phyloP scores from a whole-genome alignment of 1,284 basidiomycete genomes.

The Cerioporus squamosus region DNA sequence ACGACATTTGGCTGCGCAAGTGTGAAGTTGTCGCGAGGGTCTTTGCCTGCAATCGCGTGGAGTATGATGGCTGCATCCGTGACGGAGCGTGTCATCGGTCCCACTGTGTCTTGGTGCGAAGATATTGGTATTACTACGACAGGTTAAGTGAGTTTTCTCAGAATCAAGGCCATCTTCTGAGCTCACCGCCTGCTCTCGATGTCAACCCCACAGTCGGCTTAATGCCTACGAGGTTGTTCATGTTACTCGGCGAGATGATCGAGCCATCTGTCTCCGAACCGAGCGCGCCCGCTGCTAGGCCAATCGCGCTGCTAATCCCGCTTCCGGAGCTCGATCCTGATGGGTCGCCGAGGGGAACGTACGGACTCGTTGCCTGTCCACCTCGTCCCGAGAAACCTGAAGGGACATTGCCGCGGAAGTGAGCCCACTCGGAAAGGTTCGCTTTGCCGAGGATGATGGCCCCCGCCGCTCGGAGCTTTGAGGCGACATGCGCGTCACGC shows the following conservation, averaged over 20 bases:
- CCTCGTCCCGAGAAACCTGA: slow-evolving; percentile 47
- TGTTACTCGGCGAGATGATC: slow-evolving; percentile 52
- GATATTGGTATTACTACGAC: slow-evolving; percentile 52
- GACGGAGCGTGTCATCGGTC: slow-evolving; percentile 51
- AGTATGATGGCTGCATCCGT: slow-evolving; percentile 50
- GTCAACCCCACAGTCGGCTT: slow-evolving; percentile 68
- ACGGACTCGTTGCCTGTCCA: slow-evolving; percentile 43
- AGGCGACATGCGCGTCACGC: slow-evolving; percentile 43
- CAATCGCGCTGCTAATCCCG: slow-evolving; percentile 64
- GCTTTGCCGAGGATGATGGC: slow-evolving; percentile 47
- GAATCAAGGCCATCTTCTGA: not conserved
- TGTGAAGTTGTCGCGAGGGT: slow-evolving; percentile 49
- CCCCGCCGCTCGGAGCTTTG: slow-evolving; percentile 44
- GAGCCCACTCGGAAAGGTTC: slow-evolving; percentile 35
- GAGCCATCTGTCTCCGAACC: slow-evolving; percentile 73
- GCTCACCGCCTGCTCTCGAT: slow-evolving; percentile 59
- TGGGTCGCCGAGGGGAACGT: slow-evolving; percentile 44
- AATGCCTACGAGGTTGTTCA: slow-evolving; percentile 52
- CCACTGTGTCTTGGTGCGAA: slow-evolving; percentile 53
- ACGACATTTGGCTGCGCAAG: slow-evolving; percentile 42
- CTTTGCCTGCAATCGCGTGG: slow-evolving; percentile 47
- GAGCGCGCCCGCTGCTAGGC: slow-evolving; percentile 60
- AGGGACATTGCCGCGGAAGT: slow-evolving; percentile 33
- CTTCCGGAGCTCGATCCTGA: slow-evolving; percentile 67
- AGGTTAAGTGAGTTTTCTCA: not conserved